A percentile compares a stretch with the other conserved stretches of the same genome.
These are phyloP conservation scores for Pelagomonas calceolata DNA, from an alignment of 108 stramenopile genomes.

Conservation along the genomic window DNA sequence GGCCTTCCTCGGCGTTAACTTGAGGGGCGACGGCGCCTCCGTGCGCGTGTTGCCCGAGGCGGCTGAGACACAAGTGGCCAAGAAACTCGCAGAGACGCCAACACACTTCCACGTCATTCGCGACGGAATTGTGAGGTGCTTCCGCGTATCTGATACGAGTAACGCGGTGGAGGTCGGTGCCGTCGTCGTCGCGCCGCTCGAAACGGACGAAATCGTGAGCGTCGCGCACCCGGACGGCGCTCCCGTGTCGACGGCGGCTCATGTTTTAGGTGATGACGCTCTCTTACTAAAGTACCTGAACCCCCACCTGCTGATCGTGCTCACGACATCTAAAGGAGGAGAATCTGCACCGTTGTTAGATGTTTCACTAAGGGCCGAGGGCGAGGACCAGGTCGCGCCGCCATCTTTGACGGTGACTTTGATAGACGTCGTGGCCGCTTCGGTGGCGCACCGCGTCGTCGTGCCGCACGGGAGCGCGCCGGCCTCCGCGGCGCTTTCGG, in stretches of 20 bases:
- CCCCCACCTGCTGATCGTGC: slow-evolving; percentile 71
- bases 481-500: slow-evolving; percentile 43
- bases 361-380: neutral
- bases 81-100: neutral
- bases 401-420: slow-evolving; percentile 64
- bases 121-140: neutral
- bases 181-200: neutral
- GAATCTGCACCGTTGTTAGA: neutral
- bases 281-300: slow-evolving; percentile 86
- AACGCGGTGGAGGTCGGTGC: neutral
- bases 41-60: too few species aligned
- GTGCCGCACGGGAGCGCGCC: slow-evolving; percentile 57
- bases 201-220: neutral
- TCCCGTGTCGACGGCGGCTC: slow-evolving; percentile 58
- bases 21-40: too few species aligned
- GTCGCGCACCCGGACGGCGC: slow-evolving; percentile 34
- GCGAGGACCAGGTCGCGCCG: slow-evolving; percentile 36
- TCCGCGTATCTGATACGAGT: too few species aligned
- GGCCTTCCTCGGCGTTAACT: too few species aligned
- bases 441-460: slow-evolving; percentile 69
- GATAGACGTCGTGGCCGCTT: slow-evolving; percentile 79
- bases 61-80: too few species aligned
- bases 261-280: slow-evolving; percentile 77
- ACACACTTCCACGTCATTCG: neutral
- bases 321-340: slow-evolving; percentile 26